Evolutionary conservation across 1,139 yeast species (phyloP), one percentile per base, ranked within the genome.

Genomic region (Saccharomyces hybrid): DNA sequence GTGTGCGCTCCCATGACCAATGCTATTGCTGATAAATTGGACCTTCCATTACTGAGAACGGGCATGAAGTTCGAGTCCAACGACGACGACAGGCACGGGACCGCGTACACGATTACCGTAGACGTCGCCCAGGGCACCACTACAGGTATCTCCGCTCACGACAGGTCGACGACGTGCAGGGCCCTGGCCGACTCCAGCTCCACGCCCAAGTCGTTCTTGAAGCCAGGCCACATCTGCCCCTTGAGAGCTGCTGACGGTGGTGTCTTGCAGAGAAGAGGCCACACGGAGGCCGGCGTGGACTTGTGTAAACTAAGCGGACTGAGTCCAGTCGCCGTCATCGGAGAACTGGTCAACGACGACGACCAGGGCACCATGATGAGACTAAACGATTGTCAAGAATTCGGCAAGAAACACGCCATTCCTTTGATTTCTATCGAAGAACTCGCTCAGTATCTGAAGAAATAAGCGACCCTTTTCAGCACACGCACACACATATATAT

Each of bases 91-190:
- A 83, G 96, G 70, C 97, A 93, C 67, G 96, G 96, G 12, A 95
- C 99, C 5, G 98, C 98, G 2, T 95, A 93, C 73, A 93, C 99
- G 1, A 83, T 93, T 51, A 88, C 98, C 1, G 88, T 90, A 56
- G 99, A 95, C 71, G 83, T 76, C 61, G 82, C 78, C 41, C 79
- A 82, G 55, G 96, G 96, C 34, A 91, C 98, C 42, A 88, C 99
- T n/a, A 93, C 99, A 0, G 99, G 99, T 14, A 95, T 93, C 54
- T 86, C 96, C 34, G 98, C 99, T 5, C 85, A 84, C 64, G 99
- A 95, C 71, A 81, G 99, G 66, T 95, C 96, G 0, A 74, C 88
- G 61, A 93, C 99, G 1, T 88, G 88, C 46, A 74, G 77, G 47
- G 78, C 78, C 57, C 78, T 95, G 63, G 96, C 97, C 1, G 79